Evolutionary conservation across 2,329 filamentous ascomycete species (phyloP).

Genomic region (Pseudogymnoascus sp.): DNA sequence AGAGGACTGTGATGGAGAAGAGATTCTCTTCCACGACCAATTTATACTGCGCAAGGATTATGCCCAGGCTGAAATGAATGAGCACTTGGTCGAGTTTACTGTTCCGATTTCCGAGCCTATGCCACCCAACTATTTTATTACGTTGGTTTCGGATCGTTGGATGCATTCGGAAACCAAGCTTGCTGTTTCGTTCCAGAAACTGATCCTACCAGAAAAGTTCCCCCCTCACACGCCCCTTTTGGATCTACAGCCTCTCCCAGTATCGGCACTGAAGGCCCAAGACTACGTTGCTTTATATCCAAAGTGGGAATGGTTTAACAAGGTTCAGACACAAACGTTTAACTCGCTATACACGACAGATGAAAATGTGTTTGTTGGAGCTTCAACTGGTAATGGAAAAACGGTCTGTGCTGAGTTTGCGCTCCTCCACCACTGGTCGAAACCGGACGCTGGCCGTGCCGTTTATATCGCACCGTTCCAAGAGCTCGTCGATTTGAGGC

Average conservation of each 20-base stretch:
- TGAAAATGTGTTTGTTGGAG: slow-evolving; percentile 87
- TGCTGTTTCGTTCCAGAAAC: slow-evolving; percentile 87
- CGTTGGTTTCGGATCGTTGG: slow-evolving; percentile 89
- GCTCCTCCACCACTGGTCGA: slow-evolving; percentile 78
- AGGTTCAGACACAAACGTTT: slow-evolving; percentile 94
- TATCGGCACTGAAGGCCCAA: slow-evolving; percentile 77
- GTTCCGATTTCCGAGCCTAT: slow-evolving; percentile 95
- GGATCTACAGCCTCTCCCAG: slow-evolving; percentile 83
- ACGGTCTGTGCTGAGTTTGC: slow-evolving; percentile 95
- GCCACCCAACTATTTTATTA: slow-evolving; percentile 98
- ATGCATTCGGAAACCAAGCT: slow-evolving; percentile 96
- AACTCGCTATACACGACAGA: slow-evolving; percentile 86
- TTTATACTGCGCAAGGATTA: slow-evolving; percentile 89
- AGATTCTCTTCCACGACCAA: slow-evolving; percentile 89
- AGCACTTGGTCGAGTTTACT: slow-evolving; percentile 92
- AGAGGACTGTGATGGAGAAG: slow-evolving; percentile 94
- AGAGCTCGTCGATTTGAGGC: slow-evolving; percentile 75
- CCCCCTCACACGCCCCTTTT: slow-evolving; percentile 86
- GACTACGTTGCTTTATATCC: slow-evolving; percentile 78
- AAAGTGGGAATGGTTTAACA: slow-evolving; percentile 84
- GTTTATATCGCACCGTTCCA: slow-evolving; percentile 95
- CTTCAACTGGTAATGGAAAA: slow-evolving; percentile 93
- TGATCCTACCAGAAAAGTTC: slow-evolving; percentile 91
- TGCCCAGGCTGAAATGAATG: slow-evolving; percentile 74
- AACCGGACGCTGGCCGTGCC: slow-evolving; percentile 62